Conservation (phyloP, 495 filamentous ascomycete genomes). For the Cercophora scortea region DNA sequence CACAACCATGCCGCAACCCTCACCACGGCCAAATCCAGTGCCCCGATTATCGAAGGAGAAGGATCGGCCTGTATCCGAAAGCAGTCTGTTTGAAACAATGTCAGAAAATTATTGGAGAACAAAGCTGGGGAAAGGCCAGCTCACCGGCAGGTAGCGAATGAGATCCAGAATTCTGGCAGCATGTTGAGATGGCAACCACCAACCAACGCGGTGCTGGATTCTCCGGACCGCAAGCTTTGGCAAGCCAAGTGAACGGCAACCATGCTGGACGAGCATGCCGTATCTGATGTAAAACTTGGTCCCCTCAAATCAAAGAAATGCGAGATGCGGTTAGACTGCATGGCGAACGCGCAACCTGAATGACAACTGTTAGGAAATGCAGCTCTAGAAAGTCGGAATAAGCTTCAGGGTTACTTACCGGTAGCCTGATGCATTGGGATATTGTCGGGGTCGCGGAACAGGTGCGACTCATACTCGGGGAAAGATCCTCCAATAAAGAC, state of each 20-base stretch:
- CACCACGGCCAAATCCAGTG: slow-evolving; percentile 59
- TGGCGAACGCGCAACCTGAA: slow-evolving; percentile 32
- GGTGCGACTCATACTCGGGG: slow-evolving; percentile 76
- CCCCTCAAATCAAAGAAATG: slow-evolving; percentile 52
- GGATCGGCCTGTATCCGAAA: slow-evolving; percentile 57
- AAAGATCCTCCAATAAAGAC: slow-evolving; percentile 82
- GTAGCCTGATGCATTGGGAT: slow-evolving; percentile 43
- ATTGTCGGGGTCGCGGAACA: slow-evolving; percentile 66
- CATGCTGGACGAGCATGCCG: slow-evolving; percentile 75
- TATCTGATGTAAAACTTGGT: slow-evolving; percentile 69
- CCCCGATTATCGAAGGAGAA: slow-evolving; percentile 55
- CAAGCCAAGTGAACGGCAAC: slow-evolving; percentile 66
- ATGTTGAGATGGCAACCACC: slow-evolving; percentile 53
- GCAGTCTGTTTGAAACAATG: slow-evolving; percentile 30
- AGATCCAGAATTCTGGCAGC: slow-evolving; percentile 48
- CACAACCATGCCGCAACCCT: slow-evolving; percentile 50
- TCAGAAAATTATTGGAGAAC: slow-evolving; percentile 40
- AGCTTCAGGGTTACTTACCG: slow-evolving; percentile 15
- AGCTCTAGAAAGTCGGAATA: neutral
- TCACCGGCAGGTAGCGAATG: slow-evolving; percentile 32
- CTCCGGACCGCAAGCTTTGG: slow-evolving; percentile 60
- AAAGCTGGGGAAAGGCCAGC: slow-evolving; percentile 13
- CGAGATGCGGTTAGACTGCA: slow-evolving; percentile 57
- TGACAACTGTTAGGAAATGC: slow-evolving; percentile 18
- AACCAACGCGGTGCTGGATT: slow-evolving; percentile 42